Base-by-base conservation (phyloP, 164 flowering plant species). In the Vitis vinifera region DNA sequence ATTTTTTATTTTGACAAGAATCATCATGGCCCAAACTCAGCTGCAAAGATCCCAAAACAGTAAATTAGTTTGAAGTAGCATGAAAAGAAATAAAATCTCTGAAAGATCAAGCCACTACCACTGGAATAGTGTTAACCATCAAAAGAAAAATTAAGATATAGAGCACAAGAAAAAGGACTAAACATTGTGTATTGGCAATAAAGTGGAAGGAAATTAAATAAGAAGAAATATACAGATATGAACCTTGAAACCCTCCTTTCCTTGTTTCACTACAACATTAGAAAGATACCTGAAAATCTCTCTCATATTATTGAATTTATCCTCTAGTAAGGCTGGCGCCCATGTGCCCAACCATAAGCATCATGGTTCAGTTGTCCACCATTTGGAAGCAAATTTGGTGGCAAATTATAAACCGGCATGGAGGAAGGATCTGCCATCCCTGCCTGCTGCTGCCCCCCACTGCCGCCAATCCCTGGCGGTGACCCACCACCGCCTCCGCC, bases 301-400 rank as follows among this genome's bases (percentile, higher is more conserved):
- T 65, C 59, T 29, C 19, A 15, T n/a, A 16, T 63, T 16, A 13
- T 48, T 68, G 17, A 31, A 55, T 51, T 49, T 68, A 55, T 13
- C 5, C 51, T 10, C 62, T 77, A 75, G 66, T 27, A 80, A 4
- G 80, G 65, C 19, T 79, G 82, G 17, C 91, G 76, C 3, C 78
- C 85, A 79, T 83, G 85, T 67, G 85, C 75, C 90, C 92, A 88
- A 63, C 68, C 81, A 79, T 80, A 85, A 9, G 83, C 83, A 1
- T 86, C 90, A 59, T 83, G 88, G 68, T 31, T 77, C 73, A 83
- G 3, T 65, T 84, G 89, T 55, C 80, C 86, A 10, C 88, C 88
- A 71, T 86, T 88, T 3, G 80, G 79, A 11, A 85, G 66, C 73
- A 88, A 73, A 63, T 86, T 88, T 3, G 88, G 85, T 3, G 83